Conservation (phyloP, 2,329 filamentous ascomycete genomes). For the Fusarium napiforme region DNA sequence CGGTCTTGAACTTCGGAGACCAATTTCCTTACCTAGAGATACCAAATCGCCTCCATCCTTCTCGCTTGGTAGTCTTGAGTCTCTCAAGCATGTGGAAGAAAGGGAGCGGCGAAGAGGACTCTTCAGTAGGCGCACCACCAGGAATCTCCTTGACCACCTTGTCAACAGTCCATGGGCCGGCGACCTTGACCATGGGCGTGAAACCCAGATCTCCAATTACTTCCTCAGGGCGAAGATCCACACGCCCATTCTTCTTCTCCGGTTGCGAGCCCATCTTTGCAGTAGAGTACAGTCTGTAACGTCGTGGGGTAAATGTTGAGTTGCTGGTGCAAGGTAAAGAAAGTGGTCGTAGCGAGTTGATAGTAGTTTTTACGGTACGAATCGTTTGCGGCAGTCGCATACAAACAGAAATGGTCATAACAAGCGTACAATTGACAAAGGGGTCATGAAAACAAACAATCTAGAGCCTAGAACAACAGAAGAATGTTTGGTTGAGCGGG, state of each 20-base stretch:
- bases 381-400: not conserved
- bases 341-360: not conserved
- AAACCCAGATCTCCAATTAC: constrained; percentile 48
- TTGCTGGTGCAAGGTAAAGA: not conserved
- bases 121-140: constrained; percentile 63
- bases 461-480: not conserved
- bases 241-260: constrained; percentile 31
- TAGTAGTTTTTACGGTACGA: not conserved
- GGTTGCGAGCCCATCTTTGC: constrained; percentile 47
- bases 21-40: constrained; percentile 64
- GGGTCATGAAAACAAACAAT: not conserved
- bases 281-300: not conserved
- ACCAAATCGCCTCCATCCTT: constrained; percentile 92
- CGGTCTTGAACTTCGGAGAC: rapidly evolving
- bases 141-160: constrained; percentile 74
- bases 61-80: constrained; percentile 94
- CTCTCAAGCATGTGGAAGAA: constrained; percentile 96
- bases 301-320: constrained; percentile 29
- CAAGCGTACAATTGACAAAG: constrained; percentile 5
- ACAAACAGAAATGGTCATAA: constrained; percentile 13
- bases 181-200: constrained; percentile 53
- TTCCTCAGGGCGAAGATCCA: constrained; percentile 32
- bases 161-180: constrained; percentile 65
- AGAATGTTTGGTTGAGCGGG: constrained; percentile 9
- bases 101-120: constrained; percentile 78